Base-by-base conservation (phyloP, 2,329 filamentous ascomycete genomes). In the Stagonosporopsis chrysanthemi region DNA sequence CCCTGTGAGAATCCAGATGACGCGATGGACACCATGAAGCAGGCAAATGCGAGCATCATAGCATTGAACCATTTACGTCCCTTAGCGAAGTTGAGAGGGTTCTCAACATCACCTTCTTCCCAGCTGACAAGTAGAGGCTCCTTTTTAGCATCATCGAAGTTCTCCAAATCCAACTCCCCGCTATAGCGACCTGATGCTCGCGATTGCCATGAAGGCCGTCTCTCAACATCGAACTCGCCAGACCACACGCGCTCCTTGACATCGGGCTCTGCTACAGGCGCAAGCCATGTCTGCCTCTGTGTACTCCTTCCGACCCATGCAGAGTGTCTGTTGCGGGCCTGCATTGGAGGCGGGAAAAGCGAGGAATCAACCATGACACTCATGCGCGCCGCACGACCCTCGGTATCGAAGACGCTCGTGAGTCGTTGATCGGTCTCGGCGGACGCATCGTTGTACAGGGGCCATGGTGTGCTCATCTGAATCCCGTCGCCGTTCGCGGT, bases 41-140 rank as follows among this genome's bases (percentile, higher is more conserved):
- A 69, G 3, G 75, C 62, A 12, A 74, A 64, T 22, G 61, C 64
- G 19, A 75, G 64, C 39, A 69, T 48, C 62, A 68, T 68, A 3
- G 65, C 62, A n/a, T 66, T 71, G 43, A 61, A 63, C 71, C 72
- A 74, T 54, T 73, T 73, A 19, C 80, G 69, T 82, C 84, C 56
- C 8, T 36, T 50, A 6, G 36, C 31, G 42, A 66, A 88, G 68
- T 88, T 88, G 56, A 81, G 72, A 0, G 86, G 86, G 53, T 87
- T 86, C 29, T 78, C 74, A 1, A 80, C 82, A 53, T 84, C 73
- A 1, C 80, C 78, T 0, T 81, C 80, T 54, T 87, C 82, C 85
- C 85, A 89, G 9, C 49, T 35, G 7, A 58, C 50, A 6, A 28
- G 28, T 15, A 49, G 54, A 15, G 48, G 48, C 3, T 43, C 54